Percentiles rank a stretch among this genome's conserved stretches.
Conservation (phyloP, 805 yeast species). For the Wickerhamiella alocasiicola region DNA sequence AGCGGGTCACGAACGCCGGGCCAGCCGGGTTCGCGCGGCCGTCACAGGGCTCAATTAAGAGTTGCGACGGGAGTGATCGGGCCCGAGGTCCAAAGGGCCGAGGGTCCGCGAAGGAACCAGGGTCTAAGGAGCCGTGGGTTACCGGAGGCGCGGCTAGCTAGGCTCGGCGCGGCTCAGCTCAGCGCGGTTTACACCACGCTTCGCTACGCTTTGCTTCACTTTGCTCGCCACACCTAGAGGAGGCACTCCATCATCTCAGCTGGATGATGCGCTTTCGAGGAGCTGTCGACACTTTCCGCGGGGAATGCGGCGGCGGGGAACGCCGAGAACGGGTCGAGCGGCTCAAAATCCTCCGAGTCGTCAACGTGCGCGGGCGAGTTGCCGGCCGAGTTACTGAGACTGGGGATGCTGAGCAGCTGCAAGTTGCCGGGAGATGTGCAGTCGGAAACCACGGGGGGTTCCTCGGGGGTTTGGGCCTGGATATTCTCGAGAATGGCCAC, state of each 20-base stretch:
- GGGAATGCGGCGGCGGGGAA: constrained; percentile 11
- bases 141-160: constrained; percentile 8
- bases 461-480: constrained; percentile 1
- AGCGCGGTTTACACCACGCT: too few relatives aligned
- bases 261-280: constrained; percentile 26
- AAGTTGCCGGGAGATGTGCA: constrained; percentile 12
- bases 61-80: too few relatives aligned
- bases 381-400: constrained; percentile 12
- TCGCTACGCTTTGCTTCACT: too few relatives aligned
- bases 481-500: constrained; percentile 13
- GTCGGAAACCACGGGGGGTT: constrained; percentile 4
- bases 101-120: too few relatives aligned
- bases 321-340: constrained; percentile 11
- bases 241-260: constrained; percentile 24
- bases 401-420: constrained; percentile 10
- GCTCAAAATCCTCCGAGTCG: constrained; percentile 10
- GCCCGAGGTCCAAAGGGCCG: too few relatives aligned
- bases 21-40: too few relatives aligned
- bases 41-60: too few relatives aligned
- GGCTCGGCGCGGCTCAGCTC: too few relatives aligned
- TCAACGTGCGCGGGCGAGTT: constrained; percentile 13
- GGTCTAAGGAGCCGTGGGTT: background rate
- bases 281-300: constrained; percentile 18
- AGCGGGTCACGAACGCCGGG: too few relatives aligned
- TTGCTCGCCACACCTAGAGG: too few relatives aligned